Base-by-base conservation (phyloP, 192 early-diverging fungal genomes). In the Ramicandelaber brevisporus region DNA sequence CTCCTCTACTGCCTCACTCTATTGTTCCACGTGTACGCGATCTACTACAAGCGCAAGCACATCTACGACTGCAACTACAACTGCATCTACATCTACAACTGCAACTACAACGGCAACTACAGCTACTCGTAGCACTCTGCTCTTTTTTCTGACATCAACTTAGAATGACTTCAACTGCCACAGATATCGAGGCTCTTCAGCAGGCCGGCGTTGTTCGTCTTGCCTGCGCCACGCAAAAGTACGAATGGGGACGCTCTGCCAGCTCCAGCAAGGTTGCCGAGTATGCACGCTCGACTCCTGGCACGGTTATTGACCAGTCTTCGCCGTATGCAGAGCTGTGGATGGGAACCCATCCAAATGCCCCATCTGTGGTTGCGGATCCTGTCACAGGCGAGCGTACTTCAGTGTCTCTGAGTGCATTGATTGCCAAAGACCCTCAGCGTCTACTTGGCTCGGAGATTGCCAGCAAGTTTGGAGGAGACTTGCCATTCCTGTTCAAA, bases 331-430 rank as follows among this genome's bases (percentile, higher is more conserved):
- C 92, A 1, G 92, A 98, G 79, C 65, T 98, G 11, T 92, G 86
- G 86, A 92, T 96, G 90, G 87, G 87, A 14, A 97, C 92, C 5
- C 92, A 98, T 41, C 74, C 86, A 2, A 92, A 73, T 47, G 87
- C 64, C 1, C 84, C 87, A 2, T 82, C 79, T 3, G 35, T 31
- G 14, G n/a, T n/a, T n/a, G n/a, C n/a, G n/a, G n/a, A n/a, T n/a
- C n/a, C n/a, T n/a, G 29, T 70, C 14, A 39, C 44, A 27, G 50
- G 57, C 23, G 56, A 48, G 0, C 36, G 59, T 17, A 46, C 43
- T 3, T 14, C 28, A 17, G 40, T 42, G 12, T 56, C 68, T 1
- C 56, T 88, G 14, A 68, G 66, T 35, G 48, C 55, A 11, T 29
- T 79, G 7, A 49, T 92, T 17, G 37, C 40, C 9, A 35, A 57